Evolutionary conservation across 2,329 filamentous ascomycete species (phyloP).

Genomic region (Ophiostoma himal-ulmi): DNA sequence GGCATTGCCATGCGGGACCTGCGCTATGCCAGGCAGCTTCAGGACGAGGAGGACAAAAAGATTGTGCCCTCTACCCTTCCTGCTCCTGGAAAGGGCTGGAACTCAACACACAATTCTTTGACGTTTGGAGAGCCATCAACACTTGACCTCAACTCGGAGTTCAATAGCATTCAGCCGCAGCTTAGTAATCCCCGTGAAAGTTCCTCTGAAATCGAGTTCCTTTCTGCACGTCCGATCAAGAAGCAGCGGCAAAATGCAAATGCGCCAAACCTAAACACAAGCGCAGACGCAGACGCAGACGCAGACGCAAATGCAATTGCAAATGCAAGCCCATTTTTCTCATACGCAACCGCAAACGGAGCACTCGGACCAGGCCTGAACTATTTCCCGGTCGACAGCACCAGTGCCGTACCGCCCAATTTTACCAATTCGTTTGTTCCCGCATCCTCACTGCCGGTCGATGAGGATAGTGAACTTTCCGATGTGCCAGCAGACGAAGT

Average conservation of each 20-base stretch:
- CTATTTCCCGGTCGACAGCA: too few relatives aligned
- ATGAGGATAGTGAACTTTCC: background rate
- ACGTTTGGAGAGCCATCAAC: background rate
- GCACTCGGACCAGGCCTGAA: too few relatives aligned
- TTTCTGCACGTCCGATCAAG: background rate
- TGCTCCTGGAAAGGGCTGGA: background rate
- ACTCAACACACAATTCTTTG: background rate
- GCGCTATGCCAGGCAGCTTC: slow-evolving; percentile 46
- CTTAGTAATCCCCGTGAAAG: background rate
- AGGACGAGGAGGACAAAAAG: slow-evolving; percentile 40
- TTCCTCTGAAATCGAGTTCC: slow-evolving; percentile 9
- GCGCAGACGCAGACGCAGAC: background rate
- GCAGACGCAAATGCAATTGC: too few relatives aligned
- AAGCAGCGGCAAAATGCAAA: background rate
- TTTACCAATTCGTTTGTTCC: background rate
- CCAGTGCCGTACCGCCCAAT: background rate
- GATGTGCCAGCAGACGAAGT: background rate
- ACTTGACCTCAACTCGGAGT: background rate
- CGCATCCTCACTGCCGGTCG: background rate
- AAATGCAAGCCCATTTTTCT: too few relatives aligned
- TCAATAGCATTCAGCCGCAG: background rate
- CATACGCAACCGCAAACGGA: too few relatives aligned
- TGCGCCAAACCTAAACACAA: background rate
- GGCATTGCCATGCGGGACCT: background rate
- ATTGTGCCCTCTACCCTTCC: background rate